A percentile compares a stretch with the other conserved stretches of the same genome.
These are phyloP conservation scores for Cairneyella variabilis DNA, from an alignment of 495 filamentous ascomycete species.

Conservation along the genomic window DNA sequence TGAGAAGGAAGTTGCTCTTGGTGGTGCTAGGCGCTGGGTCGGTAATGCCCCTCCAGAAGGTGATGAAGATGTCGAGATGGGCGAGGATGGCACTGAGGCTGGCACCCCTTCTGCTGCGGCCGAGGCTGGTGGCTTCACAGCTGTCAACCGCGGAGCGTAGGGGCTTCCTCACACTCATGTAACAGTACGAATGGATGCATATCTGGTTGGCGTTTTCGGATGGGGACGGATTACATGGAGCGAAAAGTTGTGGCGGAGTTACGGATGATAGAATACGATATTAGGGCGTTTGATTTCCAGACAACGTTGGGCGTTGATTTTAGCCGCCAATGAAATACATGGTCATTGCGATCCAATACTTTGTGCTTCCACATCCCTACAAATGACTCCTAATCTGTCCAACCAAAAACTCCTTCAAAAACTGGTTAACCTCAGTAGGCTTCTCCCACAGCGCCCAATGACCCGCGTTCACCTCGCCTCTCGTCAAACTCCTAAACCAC, in stretches of 20 bases:
- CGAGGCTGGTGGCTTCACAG: conserved; percentile 21
- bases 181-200: neutral
- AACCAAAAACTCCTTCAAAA: conserved; percentile 25
- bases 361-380: no score
- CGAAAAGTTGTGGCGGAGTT: no score
- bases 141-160: conserved; percentile 15
- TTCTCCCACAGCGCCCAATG: conserved; percentile 73
- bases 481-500: conserved; percentile 52
- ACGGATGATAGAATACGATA: no score
- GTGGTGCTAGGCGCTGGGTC: conserved; percentile 12
- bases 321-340: no score
- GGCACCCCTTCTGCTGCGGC: neutral
- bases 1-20: conserved; percentile 28
- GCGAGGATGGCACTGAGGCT: conserved; percentile 15
- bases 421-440: conserved; percentile 52
- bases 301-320: no score
- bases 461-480: conserved; percentile 51
- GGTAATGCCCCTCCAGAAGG: neutral
- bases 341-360: no score
- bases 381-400: neutral
- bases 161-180: neutral
- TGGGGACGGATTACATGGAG: no score
- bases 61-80: conserved; percentile 43
- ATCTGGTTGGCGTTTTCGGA: neutral
- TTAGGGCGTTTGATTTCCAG: no score